Conservation (phyloP, 495 filamentous ascomycete genomes). For the Hypoxylon rickii region DNA sequence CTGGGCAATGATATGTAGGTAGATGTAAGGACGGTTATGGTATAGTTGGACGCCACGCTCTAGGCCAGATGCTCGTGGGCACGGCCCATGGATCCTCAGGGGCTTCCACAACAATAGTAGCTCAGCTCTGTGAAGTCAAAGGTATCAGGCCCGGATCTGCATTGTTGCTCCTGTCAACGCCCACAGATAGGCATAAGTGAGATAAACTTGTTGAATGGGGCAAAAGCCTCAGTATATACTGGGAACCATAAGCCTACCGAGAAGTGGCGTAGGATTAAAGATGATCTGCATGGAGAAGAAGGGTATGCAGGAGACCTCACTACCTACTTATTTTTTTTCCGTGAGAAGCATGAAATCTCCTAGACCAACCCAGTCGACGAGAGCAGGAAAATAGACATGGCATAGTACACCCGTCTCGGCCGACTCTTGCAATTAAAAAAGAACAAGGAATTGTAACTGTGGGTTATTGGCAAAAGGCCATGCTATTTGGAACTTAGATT, state of each 20-base stretch:
- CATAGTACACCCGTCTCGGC: slow-evolving; percentile 24
- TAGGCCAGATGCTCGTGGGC: slow-evolving; percentile 29
- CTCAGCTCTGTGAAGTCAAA: background rate
- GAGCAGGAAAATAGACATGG: slow-evolving; percentile 25
- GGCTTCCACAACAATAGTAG: slow-evolving; percentile 13
- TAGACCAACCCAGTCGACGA: slow-evolving; percentile 22
- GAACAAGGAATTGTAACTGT: slow-evolving; percentile 9
- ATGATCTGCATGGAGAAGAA: slow-evolving; percentile 25
- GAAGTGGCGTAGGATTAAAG: slow-evolving; percentile 24
- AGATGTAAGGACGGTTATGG: slow-evolving; percentile 22
- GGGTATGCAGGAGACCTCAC: slow-evolving; percentile 19
- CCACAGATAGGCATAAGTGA: too few species aligned
- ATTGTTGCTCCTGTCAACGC: slow-evolving; percentile 12
- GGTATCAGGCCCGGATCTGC: slow-evolving; percentile 4
- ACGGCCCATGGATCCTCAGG: slow-evolving; percentile 22
- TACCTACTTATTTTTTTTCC: slow-evolving; percentile 27
- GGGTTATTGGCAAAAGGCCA: slow-evolving; percentile 27
- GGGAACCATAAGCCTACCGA: slow-evolving; percentile 23
- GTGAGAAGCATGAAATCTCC: slow-evolving; percentile 5
- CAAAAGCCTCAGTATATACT: slow-evolving; percentile 30
- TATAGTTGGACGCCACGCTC: slow-evolving; percentile 37
- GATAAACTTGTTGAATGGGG: slow-evolving; percentile 19
- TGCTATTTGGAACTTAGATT: slow-evolving; percentile 26
- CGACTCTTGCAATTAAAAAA: slow-evolving; percentile 24
- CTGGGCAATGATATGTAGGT: slow-evolving; percentile 16